A percentile compares a stretch with the other conserved stretches of the same genome.
Conservation (phyloP, 1,139 yeast genomes). For the Debaryomyces psychrophilus region DNA sequence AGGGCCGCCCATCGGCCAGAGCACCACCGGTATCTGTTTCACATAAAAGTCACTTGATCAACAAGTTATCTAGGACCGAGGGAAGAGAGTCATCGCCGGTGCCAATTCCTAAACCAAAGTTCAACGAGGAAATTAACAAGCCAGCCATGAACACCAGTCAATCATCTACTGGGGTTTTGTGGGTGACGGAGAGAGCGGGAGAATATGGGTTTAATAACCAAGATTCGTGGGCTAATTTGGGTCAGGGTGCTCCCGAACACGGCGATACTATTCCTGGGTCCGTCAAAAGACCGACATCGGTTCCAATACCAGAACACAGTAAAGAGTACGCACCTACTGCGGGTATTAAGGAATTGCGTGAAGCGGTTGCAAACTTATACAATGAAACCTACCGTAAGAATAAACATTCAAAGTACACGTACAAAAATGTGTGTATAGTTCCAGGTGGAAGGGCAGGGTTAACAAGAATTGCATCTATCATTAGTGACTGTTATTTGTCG, state of each 20-base stretch:
- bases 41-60: slow-evolving; percentile 28
- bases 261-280: slow-evolving; percentile 66
- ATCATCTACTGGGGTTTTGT: slow-evolving; percentile 68
- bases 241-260: slow-evolving; percentile 74
- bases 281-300: slow-evolving; percentile 55
- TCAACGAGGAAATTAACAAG: slow-evolving; percentile 49
- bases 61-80: slow-evolving; percentile 36
- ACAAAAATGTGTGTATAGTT: slow-evolving; percentile 67
- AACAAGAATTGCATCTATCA: slow-evolving; percentile 67
- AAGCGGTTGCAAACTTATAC: slow-evolving; percentile 64
- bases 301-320: slow-evolving; percentile 55
- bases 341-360: slow-evolving; percentile 59
- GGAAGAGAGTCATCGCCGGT: slow-evolving; percentile 51
- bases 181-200: slow-evolving; percentile 69
- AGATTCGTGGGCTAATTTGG: slow-evolving; percentile 64
- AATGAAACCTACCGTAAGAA: slow-evolving; percentile 58
- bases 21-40: slow-evolving; percentile 18
- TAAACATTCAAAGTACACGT: slow-evolving; percentile 57
- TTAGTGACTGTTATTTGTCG: slow-evolving; percentile 62
- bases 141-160: slow-evolving; percentile 68
- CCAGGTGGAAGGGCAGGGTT: slow-evolving; percentile 75
- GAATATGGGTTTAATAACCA: slow-evolving; percentile 59
- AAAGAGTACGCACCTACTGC: slow-evolving; percentile 71
- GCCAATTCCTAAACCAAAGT: slow-evolving; percentile 55
- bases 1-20: slow-evolving; percentile 28